These are phyloP conservation scores for Myrica gale DNA, from an alignment of 306 rosid species.

Conservation along the genomic window DNA sequence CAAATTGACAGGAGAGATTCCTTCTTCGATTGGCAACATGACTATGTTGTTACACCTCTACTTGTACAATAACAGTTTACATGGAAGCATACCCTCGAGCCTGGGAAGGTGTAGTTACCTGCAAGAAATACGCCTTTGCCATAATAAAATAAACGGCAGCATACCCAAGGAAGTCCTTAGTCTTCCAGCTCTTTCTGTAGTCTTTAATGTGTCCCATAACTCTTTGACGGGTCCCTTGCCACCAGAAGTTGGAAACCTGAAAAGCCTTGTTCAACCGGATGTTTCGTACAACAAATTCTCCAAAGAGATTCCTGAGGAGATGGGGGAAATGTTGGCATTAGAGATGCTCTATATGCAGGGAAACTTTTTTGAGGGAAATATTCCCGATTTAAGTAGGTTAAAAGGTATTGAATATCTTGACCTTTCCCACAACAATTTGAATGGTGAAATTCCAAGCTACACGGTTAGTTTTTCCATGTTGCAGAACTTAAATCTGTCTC, in stretches of 20 bases:
- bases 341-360: background rate
- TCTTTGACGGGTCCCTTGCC: background rate
- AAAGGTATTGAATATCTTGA: background rate
- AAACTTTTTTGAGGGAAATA: background rate
- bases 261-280: background rate
- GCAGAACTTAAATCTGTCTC: background rate
- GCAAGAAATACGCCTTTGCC: background rate
- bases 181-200: background rate
- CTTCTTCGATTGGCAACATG: background rate
- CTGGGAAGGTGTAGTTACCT: background rate
- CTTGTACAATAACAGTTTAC: background rate
- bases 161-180: background rate
- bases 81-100: background rate
- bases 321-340: background rate
- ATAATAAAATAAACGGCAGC: constrained; percentile 3
- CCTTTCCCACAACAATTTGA: background rate
- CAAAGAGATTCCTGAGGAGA: background rate
- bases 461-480: background rate
- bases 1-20: background rate
- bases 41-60: background rate
- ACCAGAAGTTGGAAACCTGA: background rate
- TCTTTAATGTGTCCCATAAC: background rate
- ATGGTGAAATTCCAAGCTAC: background rate
- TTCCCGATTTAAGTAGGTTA: background rate
- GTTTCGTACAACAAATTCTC: constrained; percentile 1